These are phyloP conservation scores for Jaapia argillacea DNA, from an alignment of 768 basidiomycete genomes.

Conservation along the genomic window DNA sequence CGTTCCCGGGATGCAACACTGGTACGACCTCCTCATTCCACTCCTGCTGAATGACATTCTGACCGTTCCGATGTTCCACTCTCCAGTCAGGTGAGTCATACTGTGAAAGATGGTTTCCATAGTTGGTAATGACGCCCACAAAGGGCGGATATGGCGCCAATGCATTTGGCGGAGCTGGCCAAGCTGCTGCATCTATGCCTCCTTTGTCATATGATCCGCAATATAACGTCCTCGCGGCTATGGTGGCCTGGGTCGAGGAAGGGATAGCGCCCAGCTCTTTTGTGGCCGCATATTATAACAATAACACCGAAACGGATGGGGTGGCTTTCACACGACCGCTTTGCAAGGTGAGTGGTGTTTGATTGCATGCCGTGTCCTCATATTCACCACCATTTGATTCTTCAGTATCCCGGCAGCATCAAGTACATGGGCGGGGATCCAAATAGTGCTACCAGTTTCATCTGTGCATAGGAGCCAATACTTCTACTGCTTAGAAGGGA, in stretches of 20 bases:
- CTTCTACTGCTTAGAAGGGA: neutral
- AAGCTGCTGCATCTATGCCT: slow-evolving; percentile 5
- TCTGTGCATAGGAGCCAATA: neutral
- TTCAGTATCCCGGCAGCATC: neutral
- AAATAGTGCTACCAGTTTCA: neutral
- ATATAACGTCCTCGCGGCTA: slow-evolving; percentile 18
- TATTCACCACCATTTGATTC: neutral
- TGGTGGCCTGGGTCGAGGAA: slow-evolving; percentile 24
- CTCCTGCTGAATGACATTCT: neutral
- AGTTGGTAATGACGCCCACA: neutral
- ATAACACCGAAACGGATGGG: slow-evolving; percentile 11
- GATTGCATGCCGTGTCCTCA: neutral
- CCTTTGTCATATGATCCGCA: slow-evolving; percentile 5
- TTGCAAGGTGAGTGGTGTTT: slow-evolving; percentile 9
- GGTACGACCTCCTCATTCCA: slow-evolving; percentile 7
- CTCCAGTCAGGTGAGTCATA: slow-evolving; percentile 3
- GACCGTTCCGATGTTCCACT: neutral
- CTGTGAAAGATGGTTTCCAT: neutral
- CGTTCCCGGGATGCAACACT: slow-evolving; percentile 23
- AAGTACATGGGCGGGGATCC: neutral
- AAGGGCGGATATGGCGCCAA: slow-evolving; percentile 17
- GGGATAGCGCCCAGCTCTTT: slow-evolving; percentile 17
- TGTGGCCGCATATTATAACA: slow-evolving; percentile 10
- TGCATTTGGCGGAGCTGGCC: slow-evolving; percentile 16
- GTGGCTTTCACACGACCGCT: slow-evolving; percentile 12